Base-by-base conservation (phyloP, 2,329 filamentous ascomycete genomes). In the Scleromitrula shiraiana region DNA sequence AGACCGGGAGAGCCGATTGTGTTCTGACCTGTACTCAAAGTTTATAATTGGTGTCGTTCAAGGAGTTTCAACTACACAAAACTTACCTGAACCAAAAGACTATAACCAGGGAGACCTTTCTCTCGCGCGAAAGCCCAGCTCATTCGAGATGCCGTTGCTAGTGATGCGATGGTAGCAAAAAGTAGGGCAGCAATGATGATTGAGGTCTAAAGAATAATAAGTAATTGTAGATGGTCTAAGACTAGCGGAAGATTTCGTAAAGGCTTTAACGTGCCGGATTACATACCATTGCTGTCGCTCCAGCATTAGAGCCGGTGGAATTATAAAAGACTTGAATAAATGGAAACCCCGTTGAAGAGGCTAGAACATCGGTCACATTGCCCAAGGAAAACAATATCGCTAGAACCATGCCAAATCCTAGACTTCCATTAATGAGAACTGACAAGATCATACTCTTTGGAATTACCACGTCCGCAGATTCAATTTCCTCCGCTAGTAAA, bases 361-460 rank as follows among this genome's bases (percentile, higher is more conserved):
- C 15, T 12, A 22, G 24, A 6, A 29, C 39, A n/a, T 19, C 20
- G 5, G 20, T 37, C 3, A 46, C 27, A n/a, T 50, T 26, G 9
- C 23, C 26, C n/a, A 50, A 39, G 7, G 26, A 17, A 10, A 50
- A 52, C 7, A 52, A 42, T 5, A 52, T 19, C 7, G 50, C 42
- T 19, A 52, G 27, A n/a, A 52, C 22, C 32, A 52, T 52, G 4
- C 23, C 40, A 24, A 50, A 47, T 5, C 50, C 50, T 14, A 52
- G 24, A 5, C 22, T 23, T n/a, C 47, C 47, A 35, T 52, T 50
- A n/a, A 50, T 15, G 4, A 33, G 20, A 8, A 29, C 38, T 7
- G 50, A 52, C 8, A 32, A 20, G n/a, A 33, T 23, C 17, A 52
- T 50, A 24, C 46, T 50, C 3, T 30, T 23, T 10, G 50, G 50